phyloP scores from a whole-genome alignment of 2,329 filamentous ascomycete genomes.

The Stagonosporopsis tanaceti region DNA sequence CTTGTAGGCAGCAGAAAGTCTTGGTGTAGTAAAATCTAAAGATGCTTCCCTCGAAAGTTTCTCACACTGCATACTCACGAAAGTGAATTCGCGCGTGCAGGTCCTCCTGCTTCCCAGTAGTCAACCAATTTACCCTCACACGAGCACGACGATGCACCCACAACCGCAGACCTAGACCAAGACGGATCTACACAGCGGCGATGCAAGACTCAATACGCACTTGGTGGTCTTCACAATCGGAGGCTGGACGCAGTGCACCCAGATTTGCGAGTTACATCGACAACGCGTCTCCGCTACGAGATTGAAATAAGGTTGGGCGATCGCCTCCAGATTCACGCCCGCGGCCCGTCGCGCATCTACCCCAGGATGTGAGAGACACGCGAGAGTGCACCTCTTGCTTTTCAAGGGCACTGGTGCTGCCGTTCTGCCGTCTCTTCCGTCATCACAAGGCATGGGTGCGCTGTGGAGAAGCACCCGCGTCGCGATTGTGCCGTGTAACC shows the following conservation, averaged over 20 bases:
- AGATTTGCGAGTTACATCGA: neutral
- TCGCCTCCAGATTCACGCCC: neutral
- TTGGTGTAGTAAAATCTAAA: neutral
- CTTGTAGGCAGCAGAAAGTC: neutral
- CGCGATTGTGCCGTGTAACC: neutral
- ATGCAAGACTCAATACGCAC: neutral
- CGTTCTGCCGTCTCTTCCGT: neutral
- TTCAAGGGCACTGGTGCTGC: neutral
- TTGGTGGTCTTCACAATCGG: neutral
- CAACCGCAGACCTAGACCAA: neutral
- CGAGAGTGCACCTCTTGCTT: neutral
- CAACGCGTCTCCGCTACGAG: neutral
- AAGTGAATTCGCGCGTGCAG: no score
- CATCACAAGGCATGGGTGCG: neutral
- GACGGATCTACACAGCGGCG: neutral
- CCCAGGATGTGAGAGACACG: neutral
- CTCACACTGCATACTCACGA: neutral
- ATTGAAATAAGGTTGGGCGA: neutral
- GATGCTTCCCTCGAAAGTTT: neutral
- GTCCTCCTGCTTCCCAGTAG: neutral
- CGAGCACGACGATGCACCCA: neutral
- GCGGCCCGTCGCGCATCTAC: slow-evolving; percentile 1
- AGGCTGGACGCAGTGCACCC: neutral
- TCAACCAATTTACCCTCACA: no score
- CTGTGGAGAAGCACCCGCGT: slow-evolving; percentile 15